Evolutionary conservation across 805 yeast species (phyloP).

Genomic region (Sporopachydermia lactativora): DNA sequence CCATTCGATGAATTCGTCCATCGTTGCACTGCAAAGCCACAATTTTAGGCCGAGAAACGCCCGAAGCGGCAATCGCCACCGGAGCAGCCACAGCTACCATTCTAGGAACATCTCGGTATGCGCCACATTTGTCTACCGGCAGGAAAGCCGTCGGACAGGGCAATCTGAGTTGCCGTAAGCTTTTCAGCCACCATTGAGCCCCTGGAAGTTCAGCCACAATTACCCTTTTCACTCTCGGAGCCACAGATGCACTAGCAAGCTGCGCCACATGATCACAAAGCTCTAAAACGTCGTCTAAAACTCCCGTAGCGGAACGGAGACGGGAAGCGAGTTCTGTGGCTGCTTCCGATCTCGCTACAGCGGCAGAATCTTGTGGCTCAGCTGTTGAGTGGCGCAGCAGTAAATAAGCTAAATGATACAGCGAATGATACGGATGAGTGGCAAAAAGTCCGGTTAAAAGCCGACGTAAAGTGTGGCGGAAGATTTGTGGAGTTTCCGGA

Average conservation of each 20-base stretch:
- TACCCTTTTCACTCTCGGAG: slow-evolving; percentile 17
- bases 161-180: slow-evolving; percentile 28
- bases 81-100: slow-evolving; percentile 31
- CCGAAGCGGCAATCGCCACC: slow-evolving; percentile 59
- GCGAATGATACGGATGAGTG: slow-evolving; percentile 51
- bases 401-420: slow-evolving; percentile 27
- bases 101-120: slow-evolving; percentile 32
- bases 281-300: slow-evolving; percentile 22
- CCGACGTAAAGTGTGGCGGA: slow-evolving; percentile 36
- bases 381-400: background rate
- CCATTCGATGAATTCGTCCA: slow-evolving; percentile 43
- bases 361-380: slow-evolving; percentile 16
- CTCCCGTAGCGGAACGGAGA: slow-evolving; percentile 29
- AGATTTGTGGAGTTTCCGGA: slow-evolving; percentile 23
- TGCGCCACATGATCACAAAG: slow-evolving; percentile 37
- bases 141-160: slow-evolving; percentile 57
- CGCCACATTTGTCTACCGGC: slow-evolving; percentile 26
- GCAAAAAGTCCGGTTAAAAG: slow-evolving; percentile 30
- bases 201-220: slow-evolving; percentile 21
- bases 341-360: slow-evolving; percentile 27
- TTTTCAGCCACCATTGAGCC: slow-evolving; percentile 45
- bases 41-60: slow-evolving; percentile 82
- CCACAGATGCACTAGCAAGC: slow-evolving; percentile 33
- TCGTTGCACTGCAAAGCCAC: slow-evolving; percentile 36
- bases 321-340: slow-evolving; percentile 37